phyloP scores from a whole-genome alignment of 306 rosid genomes.

The Vigna trinervia region DNA sequence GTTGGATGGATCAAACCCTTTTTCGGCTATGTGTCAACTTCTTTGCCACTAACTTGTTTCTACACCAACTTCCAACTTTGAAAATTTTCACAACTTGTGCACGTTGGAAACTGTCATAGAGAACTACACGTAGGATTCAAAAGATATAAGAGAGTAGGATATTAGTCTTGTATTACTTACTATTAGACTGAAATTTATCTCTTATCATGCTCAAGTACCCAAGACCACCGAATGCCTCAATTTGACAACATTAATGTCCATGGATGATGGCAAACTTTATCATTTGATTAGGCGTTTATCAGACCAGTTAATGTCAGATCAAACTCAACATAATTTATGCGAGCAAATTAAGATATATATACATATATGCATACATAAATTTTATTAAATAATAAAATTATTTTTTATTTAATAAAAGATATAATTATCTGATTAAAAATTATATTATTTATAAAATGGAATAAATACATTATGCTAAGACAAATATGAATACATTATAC shows the following conservation, averaged over 20 bases:
- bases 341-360: too few species aligned
- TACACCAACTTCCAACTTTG: neutral
- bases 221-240: too few species aligned
- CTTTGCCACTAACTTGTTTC: conserved; percentile 42
- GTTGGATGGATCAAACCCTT: conserved; percentile 46
- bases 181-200: neutral
- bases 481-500: too few species aligned
- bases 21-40: conserved; percentile 50
- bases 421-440: too few species aligned
- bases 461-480: too few species aligned
- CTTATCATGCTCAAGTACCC: neutral
- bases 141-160: neutral
- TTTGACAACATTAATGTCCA: too few species aligned
- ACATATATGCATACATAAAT: too few species aligned
- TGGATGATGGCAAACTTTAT: too few species aligned
- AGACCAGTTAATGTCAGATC: neutral
- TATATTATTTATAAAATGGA: too few species aligned
- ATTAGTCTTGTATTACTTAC: neutral
- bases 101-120: neutral
- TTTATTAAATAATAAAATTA: too few species aligned
- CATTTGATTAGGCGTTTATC: too few species aligned
- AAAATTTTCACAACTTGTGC: neutral
- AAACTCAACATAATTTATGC: neutral
- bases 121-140: neutral
- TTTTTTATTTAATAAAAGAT: too few species aligned